Percentiles rank a stretch among this genome's conserved stretches.
These are phyloP conservation scores for Zygosaccharomyces siamensis DNA, from an alignment of 805 yeast species.

Conservation along the genomic window DNA sequence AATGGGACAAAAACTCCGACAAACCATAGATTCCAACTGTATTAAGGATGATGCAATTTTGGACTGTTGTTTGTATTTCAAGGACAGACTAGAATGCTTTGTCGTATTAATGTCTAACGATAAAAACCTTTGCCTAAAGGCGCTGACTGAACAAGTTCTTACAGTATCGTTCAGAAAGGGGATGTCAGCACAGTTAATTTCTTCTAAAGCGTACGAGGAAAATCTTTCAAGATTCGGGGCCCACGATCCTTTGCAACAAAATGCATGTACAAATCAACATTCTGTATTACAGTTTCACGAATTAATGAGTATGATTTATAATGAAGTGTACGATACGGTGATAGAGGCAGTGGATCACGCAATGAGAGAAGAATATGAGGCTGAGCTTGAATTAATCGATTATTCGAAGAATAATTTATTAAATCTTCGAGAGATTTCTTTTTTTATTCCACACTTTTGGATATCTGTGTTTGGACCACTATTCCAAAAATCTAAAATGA, in stretches of 20 bases:
- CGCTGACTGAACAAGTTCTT: constrained; percentile 57
- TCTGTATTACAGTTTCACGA: constrained; percentile 1
- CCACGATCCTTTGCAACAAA: background rate
- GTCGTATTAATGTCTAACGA: constrained; percentile 76
- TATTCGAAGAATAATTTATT: constrained; percentile 39
- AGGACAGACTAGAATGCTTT: constrained; percentile 37
- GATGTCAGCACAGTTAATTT: constrained; percentile 47
- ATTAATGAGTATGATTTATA: constrained; percentile 16
- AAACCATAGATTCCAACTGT: constrained; percentile 44
- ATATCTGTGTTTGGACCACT: constrained; percentile 54
- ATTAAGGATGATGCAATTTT: constrained; percentile 75
- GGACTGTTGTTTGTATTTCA: constrained; percentile 74
- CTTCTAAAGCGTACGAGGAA: constrained; percentile 38
- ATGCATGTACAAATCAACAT: background rate
- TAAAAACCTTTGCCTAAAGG: constrained; percentile 74
- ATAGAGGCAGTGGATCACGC: constrained; percentile 46
- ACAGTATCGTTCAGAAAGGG: constrained; percentile 50
- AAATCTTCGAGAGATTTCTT: constrained; percentile 41
- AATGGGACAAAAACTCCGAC: constrained; percentile 58
- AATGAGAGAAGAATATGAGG: constrained; percentile 52
- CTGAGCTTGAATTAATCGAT: constrained; percentile 48
- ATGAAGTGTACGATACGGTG: constrained; percentile 41
- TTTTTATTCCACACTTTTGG: constrained; percentile 44
- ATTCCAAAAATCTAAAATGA: constrained; percentile 32
- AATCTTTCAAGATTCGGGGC: constrained; percentile 21